A percentile compares a stretch with the other conserved stretches of the same genome.
Conservation (phyloP, 2,329 filamentous ascomycete species). For the Claviceps maximensis region DNA sequence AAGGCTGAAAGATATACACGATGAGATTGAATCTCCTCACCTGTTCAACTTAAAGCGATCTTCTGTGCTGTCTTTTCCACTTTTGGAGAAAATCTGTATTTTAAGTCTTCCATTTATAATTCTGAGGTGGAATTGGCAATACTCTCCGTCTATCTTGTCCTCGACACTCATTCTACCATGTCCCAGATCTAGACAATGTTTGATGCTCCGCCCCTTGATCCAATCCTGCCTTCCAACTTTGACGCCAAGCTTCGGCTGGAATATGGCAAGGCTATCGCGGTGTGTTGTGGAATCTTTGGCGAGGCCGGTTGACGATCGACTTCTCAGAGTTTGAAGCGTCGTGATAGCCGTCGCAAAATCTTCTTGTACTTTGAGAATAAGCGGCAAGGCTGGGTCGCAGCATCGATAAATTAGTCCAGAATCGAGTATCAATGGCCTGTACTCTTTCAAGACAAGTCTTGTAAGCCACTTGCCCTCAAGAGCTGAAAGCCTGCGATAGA, state of each 20-base stretch:
- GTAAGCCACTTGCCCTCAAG: slow-evolving; percentile 80
- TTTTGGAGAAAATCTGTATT: slow-evolving; percentile 83
- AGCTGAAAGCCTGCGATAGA: slow-evolving; percentile 49
- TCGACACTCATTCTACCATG: slow-evolving; percentile 57
- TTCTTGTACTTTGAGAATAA: slow-evolving; percentile 56
- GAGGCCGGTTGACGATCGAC: slow-evolving; percentile 10
- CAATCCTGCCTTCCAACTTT: slow-evolving; percentile 54
- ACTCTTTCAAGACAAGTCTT: slow-evolving; percentile 64
- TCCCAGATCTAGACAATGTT: slow-evolving; percentile 58
- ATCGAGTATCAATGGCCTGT: slow-evolving; percentile 53
- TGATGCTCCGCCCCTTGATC: slow-evolving; percentile 56
- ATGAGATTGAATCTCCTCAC: slow-evolving; percentile 21
- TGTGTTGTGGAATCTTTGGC: slow-evolving; percentile 4
- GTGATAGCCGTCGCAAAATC: slow-evolving; percentile 48
- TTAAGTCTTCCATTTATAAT: slow-evolving; percentile 37
- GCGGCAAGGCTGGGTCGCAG: slow-evolving; percentile 58
- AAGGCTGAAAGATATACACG: background rate
- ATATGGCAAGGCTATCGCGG: slow-evolving; percentile 12
- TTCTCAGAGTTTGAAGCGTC: slow-evolving; percentile 30
- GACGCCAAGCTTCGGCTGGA: slow-evolving; percentile 43
- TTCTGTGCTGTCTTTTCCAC: slow-evolving; percentile 72
- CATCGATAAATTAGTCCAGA: slow-evolving; percentile 37
- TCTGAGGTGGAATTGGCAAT: slow-evolving; percentile 78
- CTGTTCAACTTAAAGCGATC: slow-evolving; percentile 51
- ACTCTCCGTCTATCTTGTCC: slow-evolving; percentile 78